Percentiles rank a stretch among this genome's conserved stretches.
Evolutionary conservation across 1,284 basidiomycete species (phyloP).

Genomic region (Laetiporus sulphureus): DNA sequence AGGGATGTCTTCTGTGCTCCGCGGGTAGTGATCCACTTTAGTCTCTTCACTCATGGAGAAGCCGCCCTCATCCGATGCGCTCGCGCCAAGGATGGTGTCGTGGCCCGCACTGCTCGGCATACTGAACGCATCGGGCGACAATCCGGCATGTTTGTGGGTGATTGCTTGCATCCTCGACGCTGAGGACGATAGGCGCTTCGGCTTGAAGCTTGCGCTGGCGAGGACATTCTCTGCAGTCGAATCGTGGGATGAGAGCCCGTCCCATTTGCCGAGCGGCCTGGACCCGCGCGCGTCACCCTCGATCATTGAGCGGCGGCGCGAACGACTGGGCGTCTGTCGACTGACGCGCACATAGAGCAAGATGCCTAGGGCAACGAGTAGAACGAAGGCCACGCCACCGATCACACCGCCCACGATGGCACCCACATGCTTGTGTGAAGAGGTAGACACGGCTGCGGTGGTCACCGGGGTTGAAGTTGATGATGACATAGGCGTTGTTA

Average conservation of each 20-base stretch:
- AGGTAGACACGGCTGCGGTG: conserved; percentile 9
- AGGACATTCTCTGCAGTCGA: conserved; percentile 16
- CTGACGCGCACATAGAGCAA: conserved; percentile 22
- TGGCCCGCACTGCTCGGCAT: conserved; percentile 10
- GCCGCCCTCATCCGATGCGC: conserved; percentile 20
- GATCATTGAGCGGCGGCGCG: conserved; percentile 11
- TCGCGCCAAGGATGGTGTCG: not conserved
- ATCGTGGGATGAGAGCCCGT: conserved; percentile 21
- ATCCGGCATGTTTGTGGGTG: not conserved
- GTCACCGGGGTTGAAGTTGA: conserved; percentile 2
- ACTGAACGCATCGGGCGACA: no score
- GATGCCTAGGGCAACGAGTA: conserved; percentile 13
- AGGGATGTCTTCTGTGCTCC: no score
- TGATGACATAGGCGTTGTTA: not conserved
- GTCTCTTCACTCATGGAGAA: conserved; percentile 19
- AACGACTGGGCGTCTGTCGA: conserved; percentile 13
- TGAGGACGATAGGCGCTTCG: no score
- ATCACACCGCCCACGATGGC: conserved; percentile 31
- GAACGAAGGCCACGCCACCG: conserved; percentile 23
- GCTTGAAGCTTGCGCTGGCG: no score
- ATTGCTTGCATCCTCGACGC: not conserved
- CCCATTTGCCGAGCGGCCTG: conserved; percentile 18
- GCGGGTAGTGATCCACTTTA: no score
- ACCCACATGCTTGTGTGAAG: conserved; percentile 18
- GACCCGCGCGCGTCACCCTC: conserved; percentile 8